Evolutionary conservation across 352 stramenopile genomes (phyloP), one percentile per base, ranked within the genome.

Genomic region (Phytophthora sojae): DNA sequence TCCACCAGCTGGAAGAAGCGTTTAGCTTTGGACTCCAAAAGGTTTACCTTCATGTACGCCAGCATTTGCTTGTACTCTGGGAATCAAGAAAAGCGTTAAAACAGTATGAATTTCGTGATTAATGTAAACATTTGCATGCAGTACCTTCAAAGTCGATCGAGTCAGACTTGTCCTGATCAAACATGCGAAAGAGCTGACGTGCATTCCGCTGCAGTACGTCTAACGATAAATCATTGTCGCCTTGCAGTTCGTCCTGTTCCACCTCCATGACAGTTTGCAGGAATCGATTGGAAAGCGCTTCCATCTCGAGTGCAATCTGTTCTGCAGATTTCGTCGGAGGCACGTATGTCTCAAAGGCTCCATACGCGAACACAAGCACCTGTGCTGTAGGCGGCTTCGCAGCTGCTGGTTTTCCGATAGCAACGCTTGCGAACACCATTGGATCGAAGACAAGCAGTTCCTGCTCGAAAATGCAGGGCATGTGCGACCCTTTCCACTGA

Each of bases 31-130:
- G 86, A 85, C 23, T 93, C 86, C 14, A 92, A 64, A 1, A 94
- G 47, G 50, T 92, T 85, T 1, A 93, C 42, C 29, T 90, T 89
- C 19, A 76, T 73, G 53, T 91, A 94, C 30, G 79, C 71, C 6
- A 94, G 82, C 86, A 94, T 94, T 61, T 86, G 75, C 55, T 89
- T 88, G 77, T 91, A 94, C 57, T 94, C 86, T 93, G 53, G 17
- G n/a, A 56, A 25, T 29, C 19, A 55, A 56, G 6, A 37, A 57
- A 19, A 66, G 23, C 8, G 49, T 63, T n/a, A 2, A 51, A 47
- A 52, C 67, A 25, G 68, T 58, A 47, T 42, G 7, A 6, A 60
- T 35, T 21, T 21, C 49, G 47, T 12, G 21, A 42, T 3, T 5
- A 12, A 21, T 29, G 63, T 21, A 21, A 26, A 50, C 42, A 53